A percentile compares a stretch with the other conserved stretches of the same genome.
phyloP scores from a whole-genome alignment of 768 basidiomycete genomes.

The Coprinopsis cinerea region DNA sequence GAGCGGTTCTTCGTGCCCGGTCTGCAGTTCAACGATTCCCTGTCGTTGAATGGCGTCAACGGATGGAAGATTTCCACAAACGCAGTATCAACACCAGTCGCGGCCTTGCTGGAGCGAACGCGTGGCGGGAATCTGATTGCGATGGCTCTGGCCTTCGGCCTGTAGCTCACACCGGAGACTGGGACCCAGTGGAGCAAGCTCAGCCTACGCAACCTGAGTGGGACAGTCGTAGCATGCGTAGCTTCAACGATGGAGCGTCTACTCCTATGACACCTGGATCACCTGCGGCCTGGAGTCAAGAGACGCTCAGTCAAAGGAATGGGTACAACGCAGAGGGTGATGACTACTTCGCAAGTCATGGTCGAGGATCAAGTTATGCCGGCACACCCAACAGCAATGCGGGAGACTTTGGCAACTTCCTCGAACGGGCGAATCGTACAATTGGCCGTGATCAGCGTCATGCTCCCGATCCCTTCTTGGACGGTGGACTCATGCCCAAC shows the following conservation, averaged over 20 bases:
- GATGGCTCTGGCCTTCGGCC: slow-evolving; percentile 39
- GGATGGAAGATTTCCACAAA: slow-evolving; percentile 90
- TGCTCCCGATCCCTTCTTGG: slow-evolving; percentile 84
- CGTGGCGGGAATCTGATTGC: slow-evolving; percentile 75
- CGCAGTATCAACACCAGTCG: slow-evolving; percentile 77
- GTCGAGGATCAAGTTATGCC: slow-evolving; percentile 27
- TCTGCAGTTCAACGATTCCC: slow-evolving; percentile 97
- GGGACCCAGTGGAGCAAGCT: slow-evolving; percentile 66
- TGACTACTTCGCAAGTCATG: slow-evolving; percentile 42
- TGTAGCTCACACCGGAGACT: slow-evolving; percentile 69
- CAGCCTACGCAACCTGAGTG: slow-evolving; percentile 71
- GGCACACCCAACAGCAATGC: too few species aligned
- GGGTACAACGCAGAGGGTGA: slow-evolving; percentile 40
- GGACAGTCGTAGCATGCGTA: slow-evolving; percentile 52
- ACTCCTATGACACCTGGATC: slow-evolving; percentile 43
- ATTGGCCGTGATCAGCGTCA: slow-evolving; percentile 77
- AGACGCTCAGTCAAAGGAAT: slow-evolving; percentile 35
- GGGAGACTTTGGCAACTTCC: slow-evolving; percentile 64
- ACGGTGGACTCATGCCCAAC: slow-evolving; percentile 49
- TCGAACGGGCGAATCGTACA: slow-evolving; percentile 78
- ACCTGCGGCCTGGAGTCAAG: slow-evolving; percentile 61
- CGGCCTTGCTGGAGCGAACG: slow-evolving; percentile 57
- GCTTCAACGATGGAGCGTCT: slow-evolving; percentile 31
- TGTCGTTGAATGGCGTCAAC: slow-evolving; percentile 95
- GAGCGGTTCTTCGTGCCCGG: slow-evolving; percentile 86